Percentiles rank a stretch among this genome's conserved stretches.
Conservation (phyloP, 495 filamentous ascomycete species). For the Talaromyces ruber region DNA sequence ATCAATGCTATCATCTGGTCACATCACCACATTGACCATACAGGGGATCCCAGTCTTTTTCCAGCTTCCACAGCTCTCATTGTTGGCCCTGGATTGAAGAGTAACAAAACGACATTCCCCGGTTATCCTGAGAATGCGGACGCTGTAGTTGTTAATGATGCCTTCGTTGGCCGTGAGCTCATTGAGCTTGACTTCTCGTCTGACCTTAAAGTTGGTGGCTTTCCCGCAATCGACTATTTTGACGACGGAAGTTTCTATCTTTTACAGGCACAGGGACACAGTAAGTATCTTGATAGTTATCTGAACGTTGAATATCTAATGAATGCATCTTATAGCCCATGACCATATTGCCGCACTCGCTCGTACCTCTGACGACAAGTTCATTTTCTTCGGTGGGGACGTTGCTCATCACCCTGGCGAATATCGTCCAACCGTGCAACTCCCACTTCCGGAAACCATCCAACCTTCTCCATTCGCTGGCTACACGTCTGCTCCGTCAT, state of each 20-base stretch:
- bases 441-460: constrained; percentile 37
- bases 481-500: neutral
- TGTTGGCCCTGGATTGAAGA: constrained; percentile 25
- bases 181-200: constrained; percentile 8
- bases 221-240: constrained; percentile 8
- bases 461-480: neutral
- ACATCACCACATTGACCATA: constrained; percentile 21
- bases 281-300: no score
- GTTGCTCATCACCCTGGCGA: constrained; percentile 30
- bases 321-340: neutral
- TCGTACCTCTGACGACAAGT: neutral
- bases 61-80: constrained; percentile 19
- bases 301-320: no score
- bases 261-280: constrained; percentile 15
- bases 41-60: constrained; percentile 20
- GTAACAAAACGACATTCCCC: constrained; percentile 12
- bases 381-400: constrained; percentile 16
- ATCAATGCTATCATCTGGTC: constrained; percentile 10
- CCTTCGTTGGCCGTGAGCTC: constrained; percentile 5
- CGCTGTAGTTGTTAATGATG: constrained; percentile 7
- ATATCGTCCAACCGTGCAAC: constrained; percentile 35
- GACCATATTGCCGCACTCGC: neutral
- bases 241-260: constrained; percentile 10
- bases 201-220: constrained; percentile 2
- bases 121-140: constrained; percentile 18